Evolutionary conservation across 768 basidiomycete species (phyloP).

Genomic region (Astraeus odoratus): DNA sequence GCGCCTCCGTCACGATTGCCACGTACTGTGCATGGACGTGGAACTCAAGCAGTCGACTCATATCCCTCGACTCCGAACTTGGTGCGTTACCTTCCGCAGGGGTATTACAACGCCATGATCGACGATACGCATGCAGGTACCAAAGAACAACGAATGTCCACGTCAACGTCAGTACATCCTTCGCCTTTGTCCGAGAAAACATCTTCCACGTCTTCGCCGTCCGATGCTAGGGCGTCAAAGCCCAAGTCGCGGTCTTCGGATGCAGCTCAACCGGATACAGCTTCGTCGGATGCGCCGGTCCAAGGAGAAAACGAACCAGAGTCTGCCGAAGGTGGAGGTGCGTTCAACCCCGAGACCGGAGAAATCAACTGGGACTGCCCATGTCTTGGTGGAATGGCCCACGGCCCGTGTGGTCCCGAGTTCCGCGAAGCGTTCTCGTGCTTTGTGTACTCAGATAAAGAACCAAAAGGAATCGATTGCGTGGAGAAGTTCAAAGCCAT

Average conservation of each 20-base stretch:
- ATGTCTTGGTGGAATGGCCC: slow-evolving; percentile 97
- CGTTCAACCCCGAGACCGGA: slow-evolving; percentile 93
- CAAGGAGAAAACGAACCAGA: slow-evolving; percentile 20
- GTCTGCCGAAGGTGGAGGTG: slow-evolving; percentile 34
- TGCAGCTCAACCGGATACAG: slow-evolving; percentile 6
- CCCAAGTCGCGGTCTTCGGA: not conserved
- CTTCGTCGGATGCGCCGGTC: slow-evolving; percentile 2
- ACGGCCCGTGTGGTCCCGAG: slow-evolving; percentile 90
- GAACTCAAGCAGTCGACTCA: slow-evolving; percentile 33
- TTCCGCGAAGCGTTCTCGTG: slow-evolving; percentile 97
- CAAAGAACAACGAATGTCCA: slow-evolving; percentile 10
- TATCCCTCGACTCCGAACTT: slow-evolving; percentile 41
- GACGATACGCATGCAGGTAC: slow-evolving; percentile 8
- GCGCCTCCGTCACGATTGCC: slow-evolving; percentile 38
- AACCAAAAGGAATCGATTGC: slow-evolving; percentile 97
- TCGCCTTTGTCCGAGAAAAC: slow-evolving; percentile 13
- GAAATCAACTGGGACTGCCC: slow-evolving; percentile 99
- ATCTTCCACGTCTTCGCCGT: slow-evolving; percentile 9
- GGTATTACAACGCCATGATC: not conserved
- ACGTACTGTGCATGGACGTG: slow-evolving; percentile 46
- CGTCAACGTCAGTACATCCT: too few species aligned
- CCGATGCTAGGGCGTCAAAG: slow-evolving; percentile 15
- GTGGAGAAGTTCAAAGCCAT: slow-evolving; percentile 96
- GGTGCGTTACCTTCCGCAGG: slow-evolving; percentile 14
- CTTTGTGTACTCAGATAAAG: slow-evolving; percentile 89